A percentile compares a stretch with the other conserved stretches of the same genome.
Conservation (phyloP, 805 yeast genomes). For the Candida xiaguanensis region DNA sequence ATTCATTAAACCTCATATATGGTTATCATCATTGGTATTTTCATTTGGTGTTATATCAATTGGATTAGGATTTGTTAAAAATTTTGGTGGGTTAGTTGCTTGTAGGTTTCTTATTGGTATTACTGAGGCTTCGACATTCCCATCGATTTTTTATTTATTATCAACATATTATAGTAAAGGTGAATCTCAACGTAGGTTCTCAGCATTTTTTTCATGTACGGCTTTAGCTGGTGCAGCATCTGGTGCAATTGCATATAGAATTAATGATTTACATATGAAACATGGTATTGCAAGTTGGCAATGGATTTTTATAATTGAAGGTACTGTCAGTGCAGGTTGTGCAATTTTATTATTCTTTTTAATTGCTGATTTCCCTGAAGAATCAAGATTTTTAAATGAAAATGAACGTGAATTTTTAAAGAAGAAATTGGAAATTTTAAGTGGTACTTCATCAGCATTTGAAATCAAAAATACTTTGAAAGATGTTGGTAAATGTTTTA, state of each 20-base stretch:
- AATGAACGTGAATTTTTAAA: slow-evolving; percentile 44
- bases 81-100: slow-evolving; percentile 55
- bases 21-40: slow-evolving; percentile 58
- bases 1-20: slow-evolving; percentile 56
- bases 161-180: slow-evolving; percentile 60
- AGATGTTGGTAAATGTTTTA: slow-evolving; percentile 49
- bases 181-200: slow-evolving; percentile 68
- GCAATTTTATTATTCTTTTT: slow-evolving; percentile 40
- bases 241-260: slow-evolving; percentile 67
- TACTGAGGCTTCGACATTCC: slow-evolving; percentile 70
- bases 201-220: slow-evolving; percentile 67
- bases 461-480: slow-evolving; percentile 43
- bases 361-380: slow-evolving; percentile 72
- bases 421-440: slow-evolving; percentile 54
- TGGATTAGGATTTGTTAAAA: slow-evolving; percentile 62
- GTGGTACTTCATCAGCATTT: slow-evolving; percentile 40
- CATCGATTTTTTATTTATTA: slow-evolving; percentile 68
- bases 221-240: slow-evolving; percentile 78
- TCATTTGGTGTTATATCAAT: slow-evolving; percentile 62
- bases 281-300: slow-evolving; percentile 45
- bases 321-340: slow-evolving; percentile 34
- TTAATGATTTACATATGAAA: slow-evolving; percentile 49
- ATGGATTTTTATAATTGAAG: slow-evolving; percentile 51
- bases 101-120: slow-evolving; percentile 66
- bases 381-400: slow-evolving; percentile 47